phyloP scores from a whole-genome alignment of 768 basidiomycete species.

The Suillus subluteus region DNA sequence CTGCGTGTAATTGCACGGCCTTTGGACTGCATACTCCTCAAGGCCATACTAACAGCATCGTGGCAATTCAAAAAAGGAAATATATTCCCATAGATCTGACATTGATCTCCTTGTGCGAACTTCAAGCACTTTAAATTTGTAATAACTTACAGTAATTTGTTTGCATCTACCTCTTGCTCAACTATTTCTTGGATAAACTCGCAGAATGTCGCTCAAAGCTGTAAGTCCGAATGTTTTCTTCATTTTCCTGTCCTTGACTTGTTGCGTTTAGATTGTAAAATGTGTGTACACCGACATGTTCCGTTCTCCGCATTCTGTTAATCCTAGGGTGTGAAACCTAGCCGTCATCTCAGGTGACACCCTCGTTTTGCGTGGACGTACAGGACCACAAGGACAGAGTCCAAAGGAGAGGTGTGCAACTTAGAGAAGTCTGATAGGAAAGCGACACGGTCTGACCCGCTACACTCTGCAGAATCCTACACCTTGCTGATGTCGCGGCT shows the following conservation, averaged over 20 bases:
- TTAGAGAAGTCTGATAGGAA: conserved; percentile 9
- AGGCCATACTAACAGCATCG: neutral
- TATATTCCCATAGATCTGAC: conserved; percentile 10
- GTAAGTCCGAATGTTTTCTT: conserved; percentile 44
- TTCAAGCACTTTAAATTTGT: conserved; percentile 3
- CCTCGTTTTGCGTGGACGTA: conserved; percentile 77
- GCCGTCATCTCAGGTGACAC: conserved; percentile 93
- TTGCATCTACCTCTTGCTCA: conserved; percentile 12
- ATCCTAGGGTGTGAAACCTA: conserved; percentile 38
- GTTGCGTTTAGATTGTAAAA: conserved; percentile 55
- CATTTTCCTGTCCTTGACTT: neutral
- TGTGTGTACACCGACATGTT: conserved; percentile 40
- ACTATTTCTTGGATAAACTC: conserved; percentile 9
- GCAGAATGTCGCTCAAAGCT: conserved; percentile 75
- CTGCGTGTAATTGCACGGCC: conserved; percentile 1
- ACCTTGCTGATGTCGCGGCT: conserved; percentile 85
- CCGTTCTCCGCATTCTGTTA: conserved; percentile 19
- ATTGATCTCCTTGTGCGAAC: conserved; percentile 1
- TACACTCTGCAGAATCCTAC: conserved; percentile 65
- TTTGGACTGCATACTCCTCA: conserved; percentile 6
- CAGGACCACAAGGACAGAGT: conserved; percentile 80
- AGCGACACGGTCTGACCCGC: conserved; percentile 19
- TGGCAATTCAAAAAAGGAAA: conserved; percentile 13
- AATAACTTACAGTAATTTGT: conserved; percentile 6
- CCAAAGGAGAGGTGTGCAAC: conserved; percentile 81